Base-by-base conservation (phyloP, 306 rosid species). In the Vigna reflexopilosa region DNA sequence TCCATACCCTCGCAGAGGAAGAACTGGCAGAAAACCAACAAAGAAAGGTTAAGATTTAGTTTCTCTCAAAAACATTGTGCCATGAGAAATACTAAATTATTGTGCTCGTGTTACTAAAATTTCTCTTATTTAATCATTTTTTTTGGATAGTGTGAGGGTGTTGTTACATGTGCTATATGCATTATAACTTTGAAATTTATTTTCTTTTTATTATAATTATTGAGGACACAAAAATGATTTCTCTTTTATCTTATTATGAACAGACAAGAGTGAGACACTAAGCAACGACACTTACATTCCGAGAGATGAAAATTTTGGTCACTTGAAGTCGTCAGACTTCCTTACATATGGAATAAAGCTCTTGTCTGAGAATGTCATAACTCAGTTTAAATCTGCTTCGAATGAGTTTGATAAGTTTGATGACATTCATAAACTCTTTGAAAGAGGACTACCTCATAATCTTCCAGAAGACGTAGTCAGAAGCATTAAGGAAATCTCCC, bases 1-100 rank as follows among this genome's bases (percentile, higher is more conserved):
- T 73, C 95, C 97, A 52, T 92, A 92, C 76, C 97, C 97, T 77
- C 86, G 97, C 1, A 83, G 97, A 30, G 93, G 87, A 69, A 87
- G 94, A 86, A 90, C 94, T 0, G 93, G 91, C 12, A 82, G 93
- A 72, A 19, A 74, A 14, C 8, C 76, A 6, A 63, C 88, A 9
- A 42, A 42, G 1, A 59, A 80, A 77, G 93, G 97, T 88, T 26
- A 26, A 26, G 28, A 2, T 26, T 26, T 26, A 26, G 28, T 26
- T 26, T 26, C 0, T 26, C 28, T 26, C 3, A 26, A 26, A 2
- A 3, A 26, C 28, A 26, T 26, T 26, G 3, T 26, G 28, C 28
- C 28, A 26, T 26, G 28, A 26, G 28, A 26, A 26, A 26, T 26
- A 26, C 28, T 26, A 26, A 26, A 26, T 26, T 26, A 26, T 26